Conservation (phyloP, 2,329 filamentous ascomycete genomes). For the Beauveria sp. region DNA sequence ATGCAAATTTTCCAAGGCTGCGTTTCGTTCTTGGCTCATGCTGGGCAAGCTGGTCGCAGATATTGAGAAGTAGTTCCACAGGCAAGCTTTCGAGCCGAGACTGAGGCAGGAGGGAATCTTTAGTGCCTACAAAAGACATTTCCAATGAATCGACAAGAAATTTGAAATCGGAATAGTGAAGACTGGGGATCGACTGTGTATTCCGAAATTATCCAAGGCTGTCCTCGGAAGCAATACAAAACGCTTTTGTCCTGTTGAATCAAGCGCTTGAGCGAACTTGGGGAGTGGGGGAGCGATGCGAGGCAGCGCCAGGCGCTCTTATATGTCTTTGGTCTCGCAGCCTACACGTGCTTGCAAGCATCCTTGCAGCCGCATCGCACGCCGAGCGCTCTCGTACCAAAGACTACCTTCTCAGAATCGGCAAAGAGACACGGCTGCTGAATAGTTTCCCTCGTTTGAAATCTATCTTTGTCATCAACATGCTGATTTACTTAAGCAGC, state of each 20-base stretch:
- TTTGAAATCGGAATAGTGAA: conserved; percentile 3
- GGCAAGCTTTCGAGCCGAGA: conserved; percentile 1
- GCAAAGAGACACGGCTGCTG: conserved; percentile 1
- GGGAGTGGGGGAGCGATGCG: background rate
- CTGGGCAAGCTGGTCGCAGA: conserved; percentile 1
- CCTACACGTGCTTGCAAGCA: background rate
- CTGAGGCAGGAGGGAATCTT: background rate
- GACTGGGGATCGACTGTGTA: conserved; percentile 1
- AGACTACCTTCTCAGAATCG: background rate
- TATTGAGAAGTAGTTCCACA: background rate
- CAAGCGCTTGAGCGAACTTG: conserved; percentile 1
- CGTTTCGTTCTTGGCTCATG: conserved; percentile 1
- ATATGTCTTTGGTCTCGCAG: background rate
- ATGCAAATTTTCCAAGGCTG: background rate
- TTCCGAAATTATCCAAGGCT: conserved; percentile 3
- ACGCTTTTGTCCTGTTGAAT: background rate
- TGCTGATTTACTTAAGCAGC: background rate
- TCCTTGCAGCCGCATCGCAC: background rate
- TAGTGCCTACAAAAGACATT: conserved; percentile 2
- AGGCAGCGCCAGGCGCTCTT: conserved; percentile 1
- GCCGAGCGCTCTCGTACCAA: background rate
- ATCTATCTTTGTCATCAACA: background rate
- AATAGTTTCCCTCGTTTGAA: conserved; percentile 2
- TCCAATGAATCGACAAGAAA: conserved; percentile 1
- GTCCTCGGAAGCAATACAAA: conserved; percentile 2